Evolutionary conservation across 2,329 filamentous ascomycete genomes (phyloP).

Genomic region (Knoxdaviesia proteae): DNA sequence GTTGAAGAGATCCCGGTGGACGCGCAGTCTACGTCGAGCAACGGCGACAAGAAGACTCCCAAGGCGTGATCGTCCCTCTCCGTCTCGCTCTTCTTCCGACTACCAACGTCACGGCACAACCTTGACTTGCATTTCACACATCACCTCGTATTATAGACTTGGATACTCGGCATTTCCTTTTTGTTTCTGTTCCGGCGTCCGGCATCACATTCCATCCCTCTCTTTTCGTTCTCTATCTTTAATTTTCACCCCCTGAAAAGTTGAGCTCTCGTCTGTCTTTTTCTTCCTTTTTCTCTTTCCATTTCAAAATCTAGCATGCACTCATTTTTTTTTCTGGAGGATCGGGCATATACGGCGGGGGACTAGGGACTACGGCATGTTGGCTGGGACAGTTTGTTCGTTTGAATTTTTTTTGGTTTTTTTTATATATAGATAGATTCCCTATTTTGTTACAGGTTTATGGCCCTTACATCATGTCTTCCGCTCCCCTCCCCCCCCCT

Average conservation of each 20-base stretch:
- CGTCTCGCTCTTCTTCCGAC: too few relatives aligned
- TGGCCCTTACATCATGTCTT: slow-evolving; percentile 54
- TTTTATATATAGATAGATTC: slow-evolving; percentile 35
- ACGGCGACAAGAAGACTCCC: too few relatives aligned
- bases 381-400: slow-evolving; percentile 25
- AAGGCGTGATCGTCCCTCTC: too few relatives aligned
- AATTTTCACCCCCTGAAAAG: background rate
- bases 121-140: too few relatives aligned
- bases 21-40: too few relatives aligned
- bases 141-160: too few relatives aligned
- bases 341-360: slow-evolving; percentile 11
- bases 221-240: background rate
- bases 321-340: slow-evolving; percentile 34
- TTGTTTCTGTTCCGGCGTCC: too few relatives aligned
- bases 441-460: slow-evolving; percentile 34
- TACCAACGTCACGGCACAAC: too few relatives aligned
- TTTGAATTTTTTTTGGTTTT: slow-evolving; percentile 39
- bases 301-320: background rate
- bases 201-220: background rate
- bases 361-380: too few relatives aligned
- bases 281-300: background rate
- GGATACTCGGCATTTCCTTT: too few relatives aligned
- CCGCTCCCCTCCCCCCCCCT: too few relatives aligned
- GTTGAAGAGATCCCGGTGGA: too few relatives aligned
- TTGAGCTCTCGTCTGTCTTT: background rate